Percentiles rank a stretch among this genome's conserved stretches.
These are phyloP conservation scores for Pichia paraexigua DNA, from an alignment of 805 yeast species.

Conservation along the genomic window DNA sequence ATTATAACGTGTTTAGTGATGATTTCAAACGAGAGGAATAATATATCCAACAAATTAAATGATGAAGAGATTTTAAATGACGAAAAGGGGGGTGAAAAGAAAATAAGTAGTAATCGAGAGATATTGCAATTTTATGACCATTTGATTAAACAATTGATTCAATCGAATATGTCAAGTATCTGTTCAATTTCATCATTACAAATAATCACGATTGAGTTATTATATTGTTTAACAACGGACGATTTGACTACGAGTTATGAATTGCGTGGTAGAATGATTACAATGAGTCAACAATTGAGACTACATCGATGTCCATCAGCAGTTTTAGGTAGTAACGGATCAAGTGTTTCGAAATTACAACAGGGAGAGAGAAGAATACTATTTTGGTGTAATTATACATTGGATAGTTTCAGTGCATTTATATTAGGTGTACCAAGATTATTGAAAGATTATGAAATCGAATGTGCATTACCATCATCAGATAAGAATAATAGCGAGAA, in stretches of 20 bases:
- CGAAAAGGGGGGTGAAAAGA: conserved; percentile 4
- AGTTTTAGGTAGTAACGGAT: conserved; percentile 58
- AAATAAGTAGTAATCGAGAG: conserved; percentile 21
- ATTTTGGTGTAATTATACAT: conserved; percentile 76
- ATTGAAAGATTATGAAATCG: conserved; percentile 72
- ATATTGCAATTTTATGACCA: conserved; percentile 47
- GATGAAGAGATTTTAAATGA: background rate
- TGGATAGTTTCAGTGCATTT: conserved; percentile 69
- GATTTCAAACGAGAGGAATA: conserved; percentile 31
- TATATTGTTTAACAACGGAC: conserved; percentile 66
- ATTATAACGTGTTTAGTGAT: conserved; percentile 45
- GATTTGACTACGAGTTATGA: conserved; percentile 69
- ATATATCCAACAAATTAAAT: conserved; percentile 4
- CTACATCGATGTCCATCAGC: conserved; percentile 84
- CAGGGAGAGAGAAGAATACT: conserved; percentile 77
- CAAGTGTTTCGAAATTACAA: conserved; percentile 56
- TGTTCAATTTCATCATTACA: conserved; percentile 67
- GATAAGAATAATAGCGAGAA: conserved; percentile 46
- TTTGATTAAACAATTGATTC: conserved; percentile 53
- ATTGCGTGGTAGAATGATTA: conserved; percentile 63
- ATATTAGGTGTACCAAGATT: conserved; percentile 78
- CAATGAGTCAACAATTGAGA: conserved; percentile 81
- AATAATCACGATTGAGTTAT: conserved; percentile 56
- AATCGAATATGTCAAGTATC: conserved; percentile 49
- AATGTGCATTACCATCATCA: conserved; percentile 71